Percentiles rank a stretch among this genome's conserved stretches.
These are phyloP conservation scores for Geranium rotundifolium DNA, from an alignment of 345 rosid species.

Conservation along the genomic window DNA sequence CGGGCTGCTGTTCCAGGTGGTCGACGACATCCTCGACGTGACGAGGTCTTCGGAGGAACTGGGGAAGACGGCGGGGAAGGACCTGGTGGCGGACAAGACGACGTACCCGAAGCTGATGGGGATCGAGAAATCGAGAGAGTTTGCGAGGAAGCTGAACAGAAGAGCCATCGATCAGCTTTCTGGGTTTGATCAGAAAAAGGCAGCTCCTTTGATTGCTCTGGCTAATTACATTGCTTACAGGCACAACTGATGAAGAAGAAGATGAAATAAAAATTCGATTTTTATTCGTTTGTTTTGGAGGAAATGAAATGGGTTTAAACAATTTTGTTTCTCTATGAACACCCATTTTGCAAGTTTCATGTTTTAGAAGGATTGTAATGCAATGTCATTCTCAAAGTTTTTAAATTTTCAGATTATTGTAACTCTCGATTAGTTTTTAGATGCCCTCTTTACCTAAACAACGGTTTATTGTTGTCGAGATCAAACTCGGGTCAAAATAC, in stretches of 20 bases:
- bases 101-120: slow-evolving; percentile 90
- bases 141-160: slow-evolving; percentile 56
- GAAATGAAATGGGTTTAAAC: too few relatives aligned
- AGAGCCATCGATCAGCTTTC: slow-evolving; percentile 53
- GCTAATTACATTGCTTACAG: slow-evolving; percentile 75
- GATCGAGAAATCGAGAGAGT: slow-evolving; percentile 56
- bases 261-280: too few relatives aligned
- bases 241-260: slow-evolving; percentile 71
- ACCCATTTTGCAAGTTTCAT: too few relatives aligned
- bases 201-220: slow-evolving; percentile 81
- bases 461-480: too few relatives aligned
- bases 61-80: slow-evolving; percentile 96
- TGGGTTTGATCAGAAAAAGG: slow-evolving; percentile 56
- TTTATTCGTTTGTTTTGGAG: too few relatives aligned
- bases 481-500: too few relatives aligned
- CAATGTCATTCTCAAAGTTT: too few relatives aligned
- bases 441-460: too few relatives aligned
- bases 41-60: slow-evolving; percentile 69
- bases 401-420: too few relatives aligned
- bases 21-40: slow-evolving; percentile 86
- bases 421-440: too few relatives aligned
- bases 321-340: too few relatives aligned
- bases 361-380: too few relatives aligned
- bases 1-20: slow-evolving; percentile 88
- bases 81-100: slow-evolving; percentile 66